Base-by-base conservation (phyloP, 2,329 filamentous ascomycete species). In the Fusarium foetens region DNA sequence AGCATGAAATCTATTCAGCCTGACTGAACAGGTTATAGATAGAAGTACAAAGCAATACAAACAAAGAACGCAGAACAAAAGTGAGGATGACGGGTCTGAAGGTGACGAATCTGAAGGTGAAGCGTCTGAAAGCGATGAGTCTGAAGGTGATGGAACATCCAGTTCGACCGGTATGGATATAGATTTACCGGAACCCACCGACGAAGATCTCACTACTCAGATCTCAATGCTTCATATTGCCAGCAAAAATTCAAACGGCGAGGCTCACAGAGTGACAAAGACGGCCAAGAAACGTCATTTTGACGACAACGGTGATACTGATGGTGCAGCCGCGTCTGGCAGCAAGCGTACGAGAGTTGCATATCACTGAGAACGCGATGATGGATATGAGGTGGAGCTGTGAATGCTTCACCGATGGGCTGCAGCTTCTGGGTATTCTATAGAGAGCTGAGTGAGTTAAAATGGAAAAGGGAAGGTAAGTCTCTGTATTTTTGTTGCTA, bases 401-500 rank as follows among this genome's bases (percentile, higher is more conserved):
- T 4, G 19, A 27, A 5, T 19, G 11, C 7, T 8, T 16, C 9
- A 10, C 10, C 17, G 7, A 49, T 33, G 5, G 8, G 21, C 45
- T 49, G 11, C 12, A 10, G 10, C 3, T 38, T 12, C 2, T 38
- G 10, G 9, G 35, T 6, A 38, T 10, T 9, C 17, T 19, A 19
- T 16, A 21, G 19, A 16, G 6, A 21, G 21, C 12, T 5, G 8
- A 7, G 36, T 5, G 3, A 33, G 25, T 25, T 25, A 25, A 25
- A 25, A 25, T 4, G 25, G 25, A 9, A 19, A 19, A 1, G 0
- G 5, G 14, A 33, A 49, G 29, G n/a, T 10, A 33, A 14, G 16
- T 23, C 6, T 7, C 33, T 9, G 17, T 19, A 2, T 23, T n/a
- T 12, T 17, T 3, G 1, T 17, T n/a, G 0, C 6, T 17, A 31